A percentile compares a stretch with the other conserved stretches of the same genome.
phyloP scores from a whole-genome alignment of 1,284 basidiomycete genomes.

The Trichosporon ovoides region DNA sequence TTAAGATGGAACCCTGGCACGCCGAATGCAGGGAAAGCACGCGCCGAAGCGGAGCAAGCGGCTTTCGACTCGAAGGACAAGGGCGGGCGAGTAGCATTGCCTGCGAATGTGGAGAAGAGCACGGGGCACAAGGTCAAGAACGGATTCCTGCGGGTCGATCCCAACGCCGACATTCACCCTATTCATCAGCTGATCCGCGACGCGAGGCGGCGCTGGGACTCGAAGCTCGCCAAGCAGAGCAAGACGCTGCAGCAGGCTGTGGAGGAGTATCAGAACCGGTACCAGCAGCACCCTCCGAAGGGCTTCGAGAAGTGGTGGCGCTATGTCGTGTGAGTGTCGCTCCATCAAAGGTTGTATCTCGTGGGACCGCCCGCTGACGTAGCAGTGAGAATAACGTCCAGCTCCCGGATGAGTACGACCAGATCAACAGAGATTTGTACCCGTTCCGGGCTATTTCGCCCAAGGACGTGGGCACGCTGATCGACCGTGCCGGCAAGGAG shows the following conservation, averaged over 20 bases:
- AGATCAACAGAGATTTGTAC: conserved; percentile 39
- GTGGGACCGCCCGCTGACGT: neutral
- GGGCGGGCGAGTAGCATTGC: neutral
- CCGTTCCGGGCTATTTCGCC: conserved; percentile 50
- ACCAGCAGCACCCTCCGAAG: conserved; percentile 50
- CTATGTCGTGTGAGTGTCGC: conserved; percentile 51
- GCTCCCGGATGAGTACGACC: conserved; percentile 48
- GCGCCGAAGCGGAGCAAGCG: neutral
- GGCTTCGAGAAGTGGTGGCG: conserved; percentile 59
- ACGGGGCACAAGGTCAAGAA: conserved; percentile 20
- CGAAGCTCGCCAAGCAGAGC: conserved; percentile 55
- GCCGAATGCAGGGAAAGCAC: neutral
- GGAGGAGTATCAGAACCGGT: conserved; percentile 53
- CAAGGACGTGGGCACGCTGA: conserved; percentile 59
- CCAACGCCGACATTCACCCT: conserved; percentile 48
- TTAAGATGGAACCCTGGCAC: neutral
- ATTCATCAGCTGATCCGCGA: conserved; percentile 55
- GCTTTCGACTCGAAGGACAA: neutral
- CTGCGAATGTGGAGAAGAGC: neutral
- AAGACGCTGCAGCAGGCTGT: conserved; percentile 56
- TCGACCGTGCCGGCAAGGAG: conserved; percentile 36
- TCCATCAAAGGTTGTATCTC: neutral
- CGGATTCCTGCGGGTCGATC: conserved; percentile 30
- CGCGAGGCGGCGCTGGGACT: conserved; percentile 54
- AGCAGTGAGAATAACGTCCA: conserved; percentile 52